Conservation (phyloP, 2,329 filamentous ascomycete genomes). For the Exophiala spinifera region DNA sequence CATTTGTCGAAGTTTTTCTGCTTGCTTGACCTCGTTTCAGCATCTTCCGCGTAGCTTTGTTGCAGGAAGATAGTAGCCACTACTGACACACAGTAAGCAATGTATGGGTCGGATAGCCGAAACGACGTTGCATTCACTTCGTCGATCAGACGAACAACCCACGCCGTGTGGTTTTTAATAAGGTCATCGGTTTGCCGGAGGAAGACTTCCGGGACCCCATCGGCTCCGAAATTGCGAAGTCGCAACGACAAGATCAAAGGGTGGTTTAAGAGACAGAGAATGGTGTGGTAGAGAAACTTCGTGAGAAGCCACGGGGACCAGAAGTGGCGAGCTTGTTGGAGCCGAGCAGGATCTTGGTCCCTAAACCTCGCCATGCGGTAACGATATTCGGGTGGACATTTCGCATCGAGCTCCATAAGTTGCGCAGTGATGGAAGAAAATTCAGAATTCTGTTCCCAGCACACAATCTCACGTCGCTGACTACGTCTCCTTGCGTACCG, state of each 20-base stretch:
- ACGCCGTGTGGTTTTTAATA: too few species aligned
- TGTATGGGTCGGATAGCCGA: too few species aligned
- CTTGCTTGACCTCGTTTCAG: too few species aligned
- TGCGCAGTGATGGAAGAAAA: conserved; percentile 50
- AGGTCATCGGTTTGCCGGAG: too few species aligned
- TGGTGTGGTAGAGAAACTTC: conserved; percentile 53
- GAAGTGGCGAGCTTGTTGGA: conserved; percentile 48
- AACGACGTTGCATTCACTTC: too few species aligned
- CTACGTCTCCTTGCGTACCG: too few species aligned
- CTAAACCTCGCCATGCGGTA: conserved; percentile 33
- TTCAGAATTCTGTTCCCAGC: conserved; percentile 47
- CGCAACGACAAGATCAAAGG: conserved; percentile 52
- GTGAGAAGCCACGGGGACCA: conserved; percentile 54
- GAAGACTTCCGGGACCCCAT: conserved; percentile 12
- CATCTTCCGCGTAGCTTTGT: too few species aligned
- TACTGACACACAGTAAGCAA: too few species aligned
- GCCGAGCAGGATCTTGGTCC: conserved; percentile 23
- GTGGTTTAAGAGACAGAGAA: conserved; percentile 53
- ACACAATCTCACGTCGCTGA: too few species aligned
- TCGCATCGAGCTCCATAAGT: conserved; percentile 53
- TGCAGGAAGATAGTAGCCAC: too few species aligned
- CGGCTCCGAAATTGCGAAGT: conserved; percentile 49
- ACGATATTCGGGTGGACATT: conserved; percentile 50
- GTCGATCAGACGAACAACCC: too few species aligned
- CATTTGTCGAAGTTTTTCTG: too few species aligned